phyloP scores from a whole-genome alignment of 345 rosid species.

The Pistacia vera region DNA sequence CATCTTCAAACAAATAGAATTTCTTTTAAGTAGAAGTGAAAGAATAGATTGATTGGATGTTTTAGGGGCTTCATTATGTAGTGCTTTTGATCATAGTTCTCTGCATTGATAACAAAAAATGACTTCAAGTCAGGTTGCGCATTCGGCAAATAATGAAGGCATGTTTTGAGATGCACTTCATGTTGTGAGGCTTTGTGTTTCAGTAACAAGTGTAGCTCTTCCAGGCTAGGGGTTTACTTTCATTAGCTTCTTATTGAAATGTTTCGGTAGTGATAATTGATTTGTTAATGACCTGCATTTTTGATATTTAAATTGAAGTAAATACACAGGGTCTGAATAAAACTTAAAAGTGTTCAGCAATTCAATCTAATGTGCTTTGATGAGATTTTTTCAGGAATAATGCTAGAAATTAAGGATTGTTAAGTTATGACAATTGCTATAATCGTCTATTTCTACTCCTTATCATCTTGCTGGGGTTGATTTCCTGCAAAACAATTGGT shows the following conservation, averaged over 20 bases:
- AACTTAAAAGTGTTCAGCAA: too few species aligned
- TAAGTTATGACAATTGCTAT: not conserved
- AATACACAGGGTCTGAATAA: too few species aligned
- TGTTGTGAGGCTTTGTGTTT: too few species aligned
- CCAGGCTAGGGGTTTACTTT: not conserved
- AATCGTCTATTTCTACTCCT: not conserved
- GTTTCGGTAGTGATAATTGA: not conserved
- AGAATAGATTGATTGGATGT: too few species aligned
- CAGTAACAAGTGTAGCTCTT: not conserved
- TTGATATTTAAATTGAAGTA: too few species aligned
- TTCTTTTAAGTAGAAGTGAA: not conserved
- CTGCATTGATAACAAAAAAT: too few species aligned
- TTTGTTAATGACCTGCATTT: not conserved
- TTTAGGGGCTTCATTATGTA: too few species aligned
- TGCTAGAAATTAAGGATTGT: too few species aligned
- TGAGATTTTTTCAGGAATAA: not conserved
- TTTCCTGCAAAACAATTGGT: constrained; percentile 22
- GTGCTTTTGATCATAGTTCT: too few species aligned
- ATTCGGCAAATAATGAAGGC: too few species aligned
- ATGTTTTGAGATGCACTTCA: too few species aligned
- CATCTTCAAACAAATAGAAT: not conserved
- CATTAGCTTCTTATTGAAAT: not conserved
- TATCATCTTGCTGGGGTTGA: constrained; percentile 22
- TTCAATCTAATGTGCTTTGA: not conserved
- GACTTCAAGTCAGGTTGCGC: too few species aligned